These are phyloP conservation scores for Leonotis leonurus DNA, from an alignment of 257 asterid species.

Conservation along the genomic window DNA sequence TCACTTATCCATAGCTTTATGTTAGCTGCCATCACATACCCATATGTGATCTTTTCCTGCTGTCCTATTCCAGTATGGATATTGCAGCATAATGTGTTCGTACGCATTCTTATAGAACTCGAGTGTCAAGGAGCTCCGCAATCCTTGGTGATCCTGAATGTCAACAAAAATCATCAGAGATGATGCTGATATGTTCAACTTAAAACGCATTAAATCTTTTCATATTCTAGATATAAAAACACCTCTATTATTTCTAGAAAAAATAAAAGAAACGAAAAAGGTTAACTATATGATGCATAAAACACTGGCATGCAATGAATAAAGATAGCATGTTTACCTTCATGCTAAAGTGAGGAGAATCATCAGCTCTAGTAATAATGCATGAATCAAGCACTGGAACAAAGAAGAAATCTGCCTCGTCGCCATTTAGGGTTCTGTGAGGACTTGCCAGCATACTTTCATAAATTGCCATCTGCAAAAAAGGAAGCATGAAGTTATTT, in stretches of 20 bases:
- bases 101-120: conserved; percentile 78
- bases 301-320: background rate
- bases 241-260: background rate
- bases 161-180: conserved; percentile 10
- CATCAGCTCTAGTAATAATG: conserved; percentile 87
- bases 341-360: conserved; percentile 89
- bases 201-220: background rate
- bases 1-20: background rate
- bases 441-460: conserved; percentile 90
- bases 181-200: background rate
- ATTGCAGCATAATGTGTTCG: conserved; percentile 57
- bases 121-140: conserved; percentile 83
- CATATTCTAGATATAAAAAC: background rate
- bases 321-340: conserved; percentile 34
- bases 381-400: conserved; percentile 98
- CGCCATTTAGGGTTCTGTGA: conserved; percentile 78
- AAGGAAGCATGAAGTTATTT: conserved; percentile 11
- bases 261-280: background rate
- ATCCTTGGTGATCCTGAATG: conserved; percentile 67
- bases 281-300: background rate
- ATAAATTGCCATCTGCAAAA: conserved; percentile 69
- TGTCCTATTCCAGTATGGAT: conserved; percentile 83
- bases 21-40: conserved; percentile 37
- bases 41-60: conserved; percentile 95
- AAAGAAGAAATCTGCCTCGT: conserved; percentile 90